Conservation (phyloP, 1,284 basidiomycete species). For the Microbotryum lychnidis-dioicae region DNA sequence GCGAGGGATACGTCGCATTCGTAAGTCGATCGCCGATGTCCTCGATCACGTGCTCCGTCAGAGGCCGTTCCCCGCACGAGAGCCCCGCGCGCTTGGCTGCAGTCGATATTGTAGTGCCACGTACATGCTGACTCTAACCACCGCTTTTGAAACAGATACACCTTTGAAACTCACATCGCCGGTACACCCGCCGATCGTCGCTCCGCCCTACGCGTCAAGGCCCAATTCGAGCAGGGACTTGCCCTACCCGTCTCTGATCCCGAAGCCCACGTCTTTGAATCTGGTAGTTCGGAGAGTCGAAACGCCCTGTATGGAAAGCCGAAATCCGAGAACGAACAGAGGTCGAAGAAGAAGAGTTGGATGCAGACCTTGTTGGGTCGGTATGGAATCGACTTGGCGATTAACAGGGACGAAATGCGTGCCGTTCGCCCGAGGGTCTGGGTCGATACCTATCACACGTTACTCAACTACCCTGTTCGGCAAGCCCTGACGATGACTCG, state of each 20-base stretch:
- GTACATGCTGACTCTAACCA: too few relatives aligned
- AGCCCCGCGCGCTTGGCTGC: too few relatives aligned
- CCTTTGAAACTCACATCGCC: constrained; percentile 29
- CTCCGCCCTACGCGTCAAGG: constrained; percentile 26
- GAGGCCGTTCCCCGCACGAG: too few relatives aligned
- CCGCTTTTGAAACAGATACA: constrained; percentile 13
- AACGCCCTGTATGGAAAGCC: background rate
- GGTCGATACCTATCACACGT: constrained; percentile 74
- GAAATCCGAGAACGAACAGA: too few relatives aligned
- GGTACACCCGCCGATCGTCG: constrained; percentile 29
- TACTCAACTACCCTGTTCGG: constrained; percentile 39
- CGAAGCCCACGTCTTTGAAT: constrained; percentile 25
- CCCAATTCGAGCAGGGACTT: constrained; percentile 29
- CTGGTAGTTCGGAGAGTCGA: constrained; percentile 23
- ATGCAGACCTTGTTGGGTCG: too few relatives aligned
- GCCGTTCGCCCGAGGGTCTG: constrained; percentile 54
- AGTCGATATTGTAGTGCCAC: too few relatives aligned
- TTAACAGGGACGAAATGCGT: constrained; percentile 24
- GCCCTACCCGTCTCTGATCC: constrained; percentile 11
- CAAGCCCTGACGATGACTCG: constrained; percentile 26
- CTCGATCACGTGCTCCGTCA: too few relatives aligned
- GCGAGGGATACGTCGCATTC: constrained; percentile 4
- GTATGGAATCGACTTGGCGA: too few relatives aligned
- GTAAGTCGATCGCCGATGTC: constrained; percentile 2
- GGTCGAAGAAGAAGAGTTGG: too few relatives aligned